A percentile compares a stretch with the other conserved stretches of the same genome.
phyloP scores from a whole-genome alignment of 23 red algal species.

The Gracilaria gracilis region DNA sequence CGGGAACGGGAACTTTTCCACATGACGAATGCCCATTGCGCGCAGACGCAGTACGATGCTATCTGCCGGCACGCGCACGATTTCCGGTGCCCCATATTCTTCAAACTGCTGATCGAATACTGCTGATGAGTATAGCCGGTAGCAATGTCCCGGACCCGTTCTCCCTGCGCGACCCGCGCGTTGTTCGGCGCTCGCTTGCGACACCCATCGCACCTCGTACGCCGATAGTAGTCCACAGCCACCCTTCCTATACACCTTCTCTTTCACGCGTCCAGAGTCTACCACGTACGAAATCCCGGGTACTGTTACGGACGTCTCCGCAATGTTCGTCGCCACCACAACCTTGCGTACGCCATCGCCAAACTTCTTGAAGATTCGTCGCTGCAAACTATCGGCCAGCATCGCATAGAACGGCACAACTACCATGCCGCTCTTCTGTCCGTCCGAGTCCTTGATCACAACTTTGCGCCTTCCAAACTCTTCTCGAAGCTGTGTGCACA shows the following conservation, averaged over 20 bases:
- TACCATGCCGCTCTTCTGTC: constrained; percentile 39
- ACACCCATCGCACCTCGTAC: constrained; percentile 76
- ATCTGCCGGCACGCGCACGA: constrained; percentile 74
- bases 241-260: constrained; percentile 64
- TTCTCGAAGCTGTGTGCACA: constrained; percentile 56
- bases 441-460: constrained; percentile 8
- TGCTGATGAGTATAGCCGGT: constrained; percentile 91
- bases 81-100: constrained; percentile 66
- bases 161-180: constrained; percentile 96
- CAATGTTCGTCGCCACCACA: constrained; percentile 94
- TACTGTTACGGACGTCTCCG: constrained; percentile 97
- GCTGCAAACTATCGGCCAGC: constrained; percentile 62
- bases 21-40: constrained; percentile 76
- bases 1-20: constrained; percentile 83
- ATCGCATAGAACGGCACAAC: constrained; percentile 82
- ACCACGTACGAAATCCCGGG: constrained; percentile 88
- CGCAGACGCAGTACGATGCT: constrained; percentile 82
- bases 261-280: constrained; percentile 88
- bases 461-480: constrained; percentile 45
- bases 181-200: constrained; percentile 86
- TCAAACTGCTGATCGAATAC: constrained; percentile 77
- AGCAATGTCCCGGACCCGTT: constrained; percentile 90
- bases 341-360: constrained; percentile 71
- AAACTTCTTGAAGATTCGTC: constrained; percentile 75
- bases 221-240: constrained; percentile 31